Percentiles rank a stretch among this genome's conserved stretches.
Conservation (phyloP, 768 basidiomycete species). For the Dictyophora rubrovolvata region DNA sequence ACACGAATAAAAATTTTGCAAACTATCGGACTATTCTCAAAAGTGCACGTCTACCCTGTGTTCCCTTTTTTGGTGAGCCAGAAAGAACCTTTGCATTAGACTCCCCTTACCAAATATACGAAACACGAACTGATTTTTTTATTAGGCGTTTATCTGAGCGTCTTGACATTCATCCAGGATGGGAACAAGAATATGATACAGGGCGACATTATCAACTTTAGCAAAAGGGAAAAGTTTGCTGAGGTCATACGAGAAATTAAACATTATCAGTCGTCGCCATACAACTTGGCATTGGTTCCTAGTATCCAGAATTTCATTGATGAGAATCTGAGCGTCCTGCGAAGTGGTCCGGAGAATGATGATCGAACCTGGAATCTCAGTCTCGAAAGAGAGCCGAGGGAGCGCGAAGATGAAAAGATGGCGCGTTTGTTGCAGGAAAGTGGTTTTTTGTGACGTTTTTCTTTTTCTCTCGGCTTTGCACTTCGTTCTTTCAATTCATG, state of each 20-base stretch:
- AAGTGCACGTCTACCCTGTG: slow-evolving; percentile 81
- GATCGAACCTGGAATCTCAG: slow-evolving; percentile 81
- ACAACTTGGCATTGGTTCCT: slow-evolving; percentile 67
- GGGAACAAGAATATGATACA: slow-evolving; percentile 78
- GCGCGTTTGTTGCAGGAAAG: slow-evolving; percentile 80
- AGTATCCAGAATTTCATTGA: slow-evolving; percentile 67
- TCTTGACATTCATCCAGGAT: slow-evolving; percentile 96
- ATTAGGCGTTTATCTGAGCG: slow-evolving; percentile 91
- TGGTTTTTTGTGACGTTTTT: slow-evolving; percentile 54
- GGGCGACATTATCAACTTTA: slow-evolving; percentile 83
- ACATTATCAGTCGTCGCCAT: slow-evolving; percentile 86
- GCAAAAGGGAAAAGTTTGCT: slow-evolving; percentile 90
- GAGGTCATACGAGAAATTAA: slow-evolving; percentile 96
- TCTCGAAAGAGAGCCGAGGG: slow-evolving; percentile 82
- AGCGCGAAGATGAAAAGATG: slow-evolving; percentile 97
- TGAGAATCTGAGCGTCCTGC: slow-evolving; percentile 63
- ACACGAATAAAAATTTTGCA: slow-evolving; percentile 88
- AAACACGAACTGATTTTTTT: background rate
- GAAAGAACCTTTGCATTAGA: slow-evolving; percentile 13
- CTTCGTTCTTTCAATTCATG: background rate
- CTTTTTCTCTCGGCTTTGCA: background rate
- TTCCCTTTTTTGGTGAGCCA: slow-evolving; percentile 81
- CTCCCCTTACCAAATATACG: background rate
- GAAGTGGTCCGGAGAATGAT: slow-evolving; percentile 54
- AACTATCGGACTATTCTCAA: slow-evolving; percentile 83